phyloP scores from a whole-genome alignment of 129 eudicot genomes.

The Deinandra increscens region DNA sequence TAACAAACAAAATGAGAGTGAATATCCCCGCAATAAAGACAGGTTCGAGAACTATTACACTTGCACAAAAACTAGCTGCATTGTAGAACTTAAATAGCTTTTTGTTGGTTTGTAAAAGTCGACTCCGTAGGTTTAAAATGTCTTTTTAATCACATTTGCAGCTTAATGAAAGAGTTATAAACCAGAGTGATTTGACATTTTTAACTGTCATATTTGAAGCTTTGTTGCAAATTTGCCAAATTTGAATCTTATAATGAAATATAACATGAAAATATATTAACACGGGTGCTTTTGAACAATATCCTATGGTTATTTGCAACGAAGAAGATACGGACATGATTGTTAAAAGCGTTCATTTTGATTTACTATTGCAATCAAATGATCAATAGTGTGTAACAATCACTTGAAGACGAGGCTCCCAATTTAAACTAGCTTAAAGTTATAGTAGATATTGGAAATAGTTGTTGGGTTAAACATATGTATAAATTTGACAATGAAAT shows the following conservation, averaged over 20 bases:
- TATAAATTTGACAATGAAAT: neutral
- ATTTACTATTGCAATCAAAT: neutral
- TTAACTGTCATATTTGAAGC: neutral
- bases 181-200: neutral
- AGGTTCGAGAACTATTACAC: neutral
- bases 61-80: neutral
- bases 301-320: neutral
- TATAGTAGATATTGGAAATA: neutral
- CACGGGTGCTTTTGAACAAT: neutral
- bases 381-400: neutral
- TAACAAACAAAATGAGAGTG: neutral
- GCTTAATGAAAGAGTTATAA: neutral
- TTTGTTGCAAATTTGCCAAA: neutral
- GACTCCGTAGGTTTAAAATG: neutral
- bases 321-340: neutral
- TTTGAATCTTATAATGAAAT: neutral
- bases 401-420: neutral
- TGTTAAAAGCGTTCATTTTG: neutral
- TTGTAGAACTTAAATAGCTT: neutral
- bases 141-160: neutral
- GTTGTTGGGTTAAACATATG: neutral
- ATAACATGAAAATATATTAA: neutral
- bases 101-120: neutral
- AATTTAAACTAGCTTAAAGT: neutral
- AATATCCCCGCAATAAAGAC: neutral